Evolutionary conservation across 177 flowering plant genomes (phyloP), one percentile per base, ranked within the genome.

Genomic region (Vitis hybrid): DNA sequence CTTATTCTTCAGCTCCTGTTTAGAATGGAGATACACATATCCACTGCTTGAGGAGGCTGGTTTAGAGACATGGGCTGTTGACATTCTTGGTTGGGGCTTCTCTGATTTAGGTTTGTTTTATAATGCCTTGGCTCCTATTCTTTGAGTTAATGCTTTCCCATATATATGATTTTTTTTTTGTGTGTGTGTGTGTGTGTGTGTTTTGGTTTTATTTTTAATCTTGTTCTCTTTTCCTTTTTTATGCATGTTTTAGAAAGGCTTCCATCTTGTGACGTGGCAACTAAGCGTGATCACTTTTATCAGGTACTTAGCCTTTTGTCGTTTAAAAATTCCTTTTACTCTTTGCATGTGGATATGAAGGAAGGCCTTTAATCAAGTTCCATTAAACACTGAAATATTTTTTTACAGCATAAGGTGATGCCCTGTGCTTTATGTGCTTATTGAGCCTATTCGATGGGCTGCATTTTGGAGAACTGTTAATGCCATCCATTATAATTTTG

Each of bases 31-130:
- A 80, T 88, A 76, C 69, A 70, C 90, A 32, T 84, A 80, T 68
- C 99, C 99, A 4, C 62, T 91, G 83, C 91, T 95, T 21, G 99
- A 95, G 84, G 89, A 93, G 69, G 96, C 96, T 58, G 93, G 94
- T 15, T 30, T 91, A 58, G 98, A 91, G 78, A 79, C 91, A 32
- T 95, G 99, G 99, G 96, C 94, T 24, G 67, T 93, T 61, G 99
- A 95, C 65, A 71, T 95, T 76, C 96, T 95, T 71, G 99, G 99
- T 6, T 95, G 99, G 99, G 99, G 98, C 35, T 95, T 95, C 83
- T 90, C 91, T 77, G 96, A 91, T 79, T 80, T 95, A 78, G 96
- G 98, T 92, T 59, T 57, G 74, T 74, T 17, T 59, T 30, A 11
- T 27, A 32, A 9, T 66, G 18, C 64, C 65, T 15, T 60, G 9